These are phyloP conservation scores for Gossypium davidsonii DNA, from an alignment of 441 rosid genomes.

Conservation along the genomic window DNA sequence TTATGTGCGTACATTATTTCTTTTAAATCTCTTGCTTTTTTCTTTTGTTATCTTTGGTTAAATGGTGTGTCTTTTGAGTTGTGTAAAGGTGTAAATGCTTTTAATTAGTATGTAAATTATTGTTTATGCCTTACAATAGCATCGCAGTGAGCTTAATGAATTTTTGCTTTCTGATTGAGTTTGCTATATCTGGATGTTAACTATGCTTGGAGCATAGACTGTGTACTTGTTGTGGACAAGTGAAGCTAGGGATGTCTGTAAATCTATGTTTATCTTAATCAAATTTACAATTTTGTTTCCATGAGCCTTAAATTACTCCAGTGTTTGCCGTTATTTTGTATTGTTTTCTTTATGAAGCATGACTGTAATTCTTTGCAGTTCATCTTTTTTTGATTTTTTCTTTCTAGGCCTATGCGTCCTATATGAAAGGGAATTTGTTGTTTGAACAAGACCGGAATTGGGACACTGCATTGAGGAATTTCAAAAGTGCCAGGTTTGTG, in stretches of 20 bases:
- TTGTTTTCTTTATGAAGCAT: not conserved
- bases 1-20: not conserved
- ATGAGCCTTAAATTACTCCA: not conserved
- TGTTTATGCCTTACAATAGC: not conserved
- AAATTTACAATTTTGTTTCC: not conserved
- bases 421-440: slow-evolving; percentile 89
- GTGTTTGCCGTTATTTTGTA: not conserved
- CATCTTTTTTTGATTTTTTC: not conserved
- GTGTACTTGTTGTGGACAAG: not conserved
- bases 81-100: not conserved
- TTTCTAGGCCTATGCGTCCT: slow-evolving; percentile 86
- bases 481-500: slow-evolving; percentile 85
- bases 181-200: not conserved
- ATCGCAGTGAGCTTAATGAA: not conserved
- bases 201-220: not conserved
- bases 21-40: not conserved
- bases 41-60: not conserved
- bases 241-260: slow-evolving; percentile 1
- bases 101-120: not conserved
- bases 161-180: not conserved
- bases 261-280: not conserved
- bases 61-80: not conserved
- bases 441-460: slow-evolving; percentile 97
- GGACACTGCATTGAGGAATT: slow-evolving; percentile 83
- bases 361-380: not conserved